Evolutionary conservation across 257 asterid species (phyloP).

Genomic region (Verbascum thapsus): DNA sequence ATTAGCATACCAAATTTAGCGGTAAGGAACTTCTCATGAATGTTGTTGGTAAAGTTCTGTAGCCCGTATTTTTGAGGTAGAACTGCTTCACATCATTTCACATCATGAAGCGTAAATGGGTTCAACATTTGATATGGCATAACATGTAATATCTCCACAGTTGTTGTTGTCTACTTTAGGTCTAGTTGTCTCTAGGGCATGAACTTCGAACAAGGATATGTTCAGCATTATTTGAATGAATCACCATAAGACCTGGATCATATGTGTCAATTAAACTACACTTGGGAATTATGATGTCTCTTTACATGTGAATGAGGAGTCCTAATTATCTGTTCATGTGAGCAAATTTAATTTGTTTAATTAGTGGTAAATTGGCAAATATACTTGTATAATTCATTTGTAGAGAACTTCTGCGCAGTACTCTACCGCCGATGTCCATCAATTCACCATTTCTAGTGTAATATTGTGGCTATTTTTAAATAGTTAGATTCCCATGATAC

Average conservation of each 20-base stretch:
- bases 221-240: constrained; percentile 17
- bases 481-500: constrained; percentile 2
- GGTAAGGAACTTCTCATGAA: constrained; percentile 77
- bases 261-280: constrained; percentile 19
- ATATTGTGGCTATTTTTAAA: constrained; percentile 20
- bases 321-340: constrained; percentile 3
- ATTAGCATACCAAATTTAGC: constrained; percentile 58
- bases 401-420: constrained; percentile 1
- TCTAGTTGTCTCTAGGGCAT: not conserved
- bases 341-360: not conserved
- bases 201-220: constrained; percentile 14
- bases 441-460: constrained; percentile 11
- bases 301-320: constrained; percentile 16
- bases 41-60: constrained; percentile 42
- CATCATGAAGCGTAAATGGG: constrained; percentile 25
- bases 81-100: constrained; percentile 16
- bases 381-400: not conserved
- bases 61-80: constrained; percentile 34
- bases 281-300: constrained; percentile 13
- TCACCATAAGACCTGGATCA: constrained; percentile 4
- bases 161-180: constrained; percentile 8
- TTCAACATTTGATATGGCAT: no score
- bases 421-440: not conserved
- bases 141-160: constrained; percentile 6
- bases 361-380: not conserved